Conservation (phyloP, 192 early-diverging fungal genomes). For the Coemansia sp. region DNA sequence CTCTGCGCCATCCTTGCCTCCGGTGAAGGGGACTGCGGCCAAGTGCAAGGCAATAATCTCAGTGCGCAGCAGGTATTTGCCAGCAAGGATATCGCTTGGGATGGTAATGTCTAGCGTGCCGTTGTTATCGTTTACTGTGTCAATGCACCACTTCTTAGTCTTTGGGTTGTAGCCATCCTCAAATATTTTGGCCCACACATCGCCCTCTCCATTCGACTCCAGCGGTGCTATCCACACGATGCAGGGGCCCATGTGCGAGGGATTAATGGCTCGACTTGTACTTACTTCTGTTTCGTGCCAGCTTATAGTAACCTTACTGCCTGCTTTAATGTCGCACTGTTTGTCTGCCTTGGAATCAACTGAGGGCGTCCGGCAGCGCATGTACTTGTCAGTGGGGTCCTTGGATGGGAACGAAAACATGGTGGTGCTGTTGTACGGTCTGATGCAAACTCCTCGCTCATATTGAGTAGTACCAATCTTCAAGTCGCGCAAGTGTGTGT, state of each 20-base stretch:
- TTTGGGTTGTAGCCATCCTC: conserved; percentile 25
- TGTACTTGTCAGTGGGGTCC: neutral
- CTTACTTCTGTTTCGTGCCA: neutral
- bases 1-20: conserved; percentile 12
- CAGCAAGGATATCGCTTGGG: conserved; percentile 19
- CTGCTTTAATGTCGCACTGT: neutral
- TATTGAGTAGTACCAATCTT: neutral
- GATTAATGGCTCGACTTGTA: neutral
- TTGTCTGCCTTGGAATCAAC: neutral
- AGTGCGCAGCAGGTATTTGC: conserved; percentile 19
- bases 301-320: neutral
- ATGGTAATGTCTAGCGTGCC: conserved; percentile 28
- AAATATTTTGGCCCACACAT: conserved; percentile 40
- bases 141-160: conserved; percentile 31
- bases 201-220: conserved; percentile 13
- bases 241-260: conserved; percentile 23
- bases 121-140: conserved; percentile 20
- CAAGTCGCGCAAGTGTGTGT: conserved; percentile 5
- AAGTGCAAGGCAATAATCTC: conserved; percentile 29
- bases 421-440: neutral
- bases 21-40: neutral
- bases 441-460: neutral
- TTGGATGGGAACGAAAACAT: neutral
- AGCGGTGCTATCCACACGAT: conserved; percentile 28
- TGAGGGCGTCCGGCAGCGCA: neutral